Conservation (phyloP, 345 rosid genomes). For the Gossypium mustelinum region DNA sequence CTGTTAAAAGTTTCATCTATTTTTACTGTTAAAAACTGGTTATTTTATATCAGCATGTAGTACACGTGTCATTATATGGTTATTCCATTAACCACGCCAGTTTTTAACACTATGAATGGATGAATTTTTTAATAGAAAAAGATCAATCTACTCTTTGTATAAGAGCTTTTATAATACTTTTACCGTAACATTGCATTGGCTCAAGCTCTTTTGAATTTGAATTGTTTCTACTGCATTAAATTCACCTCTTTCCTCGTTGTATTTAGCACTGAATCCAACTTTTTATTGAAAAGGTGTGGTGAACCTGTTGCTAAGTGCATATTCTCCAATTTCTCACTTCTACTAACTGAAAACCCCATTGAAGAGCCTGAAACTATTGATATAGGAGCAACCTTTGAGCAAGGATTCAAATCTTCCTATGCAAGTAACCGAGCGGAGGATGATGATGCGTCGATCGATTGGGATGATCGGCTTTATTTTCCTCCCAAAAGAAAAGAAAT, state of each 20-base stretch:
- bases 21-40: no score
- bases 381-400: slow-evolving; percentile 42
- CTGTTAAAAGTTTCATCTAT: no score
- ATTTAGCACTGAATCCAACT: not conserved
- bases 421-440: slow-evolving; percentile 23
- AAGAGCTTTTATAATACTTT: no score
- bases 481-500: slow-evolving; percentile 57
- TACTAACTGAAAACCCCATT: slow-evolving; percentile 65
- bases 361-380: slow-evolving; percentile 66
- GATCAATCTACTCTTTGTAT: no score
- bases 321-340: slow-evolving; percentile 69
- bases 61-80: no score
- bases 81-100: no score
- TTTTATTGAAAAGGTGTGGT: slow-evolving; percentile 56
- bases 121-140: no score
- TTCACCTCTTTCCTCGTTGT: not conserved
- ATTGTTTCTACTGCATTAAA: not conserved
- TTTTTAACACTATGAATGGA: no score
- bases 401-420: slow-evolving; percentile 27
- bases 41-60: no score
- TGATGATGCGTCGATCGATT: slow-evolving; percentile 58
- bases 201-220: not conserved
- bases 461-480: slow-evolving; percentile 78
- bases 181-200: not conserved
- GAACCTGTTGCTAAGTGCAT: slow-evolving; percentile 62